Base-by-base conservation (phyloP, 2,329 filamentous ascomycete species). In the Botrytis cinerea region DNA sequence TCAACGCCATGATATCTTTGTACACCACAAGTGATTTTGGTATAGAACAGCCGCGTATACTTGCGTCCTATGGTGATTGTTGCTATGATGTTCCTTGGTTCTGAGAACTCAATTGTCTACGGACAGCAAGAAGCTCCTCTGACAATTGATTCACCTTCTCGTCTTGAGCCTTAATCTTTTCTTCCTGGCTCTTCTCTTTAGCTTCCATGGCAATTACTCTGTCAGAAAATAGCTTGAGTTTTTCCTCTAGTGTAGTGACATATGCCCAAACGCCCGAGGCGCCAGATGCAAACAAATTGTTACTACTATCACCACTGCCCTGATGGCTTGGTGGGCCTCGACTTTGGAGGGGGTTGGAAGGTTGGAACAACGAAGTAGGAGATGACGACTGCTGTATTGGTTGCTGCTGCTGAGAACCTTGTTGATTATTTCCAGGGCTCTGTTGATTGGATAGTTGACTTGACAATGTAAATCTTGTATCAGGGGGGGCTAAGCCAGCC, bases 221-320 rank as follows among this genome's bases (percentile, higher is more conserved):
- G 48, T 87, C 85, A 54, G 81, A 83, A 35, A 87, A 78, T 20
- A 83, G 81, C 72, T 85, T 84, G n/a, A 88, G 80, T 76, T 84
- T 84, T 20, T 89, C 87, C 79, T 95, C 92, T 68, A 95, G 84
- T 28, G 86, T 87, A 73, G 93, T 90, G 48, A 95, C 88, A 78
- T 94, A 94, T 6, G 86, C 84, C 91, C 91, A 94, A 14, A 95
- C 84, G 60, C 89, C 90, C 75, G 89, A 85, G 69, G 90, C 88
- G 28, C 84, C 84, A 70, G 86, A 83, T 70, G 89, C 84, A 81
- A 93, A 91, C 74, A 93, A 85, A 77, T 93, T 93, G 75, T 88
- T 88, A 76, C 88, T 89, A 78, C 88, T 90, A 60, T 74, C 73
- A 74, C 86, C 87, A 61, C 83, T 84, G 32, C 87, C 85, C 43